phyloP scores from a whole-genome alignment of 2,329 filamentous ascomycete genomes.

The Arachnomyces sp. region DNA sequence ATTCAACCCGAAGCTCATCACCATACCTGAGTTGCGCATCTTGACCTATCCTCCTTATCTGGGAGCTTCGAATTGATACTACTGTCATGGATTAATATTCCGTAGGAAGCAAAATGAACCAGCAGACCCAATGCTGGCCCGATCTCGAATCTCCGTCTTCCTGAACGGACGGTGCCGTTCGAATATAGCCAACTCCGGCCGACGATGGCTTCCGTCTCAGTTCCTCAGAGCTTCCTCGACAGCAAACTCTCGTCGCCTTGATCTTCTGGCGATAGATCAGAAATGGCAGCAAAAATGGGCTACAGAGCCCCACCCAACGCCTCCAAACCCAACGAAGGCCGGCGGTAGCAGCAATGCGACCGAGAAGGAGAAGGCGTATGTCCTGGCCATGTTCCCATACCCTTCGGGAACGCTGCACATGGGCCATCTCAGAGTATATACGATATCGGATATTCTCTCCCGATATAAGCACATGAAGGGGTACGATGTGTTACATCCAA shows the following conservation, averaged over 20 bases:
- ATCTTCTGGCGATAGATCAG: conserved; percentile 40
- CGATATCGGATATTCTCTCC: conserved; percentile 77
- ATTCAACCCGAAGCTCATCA: too few species aligned
- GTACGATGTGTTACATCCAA: conserved; percentile 70
- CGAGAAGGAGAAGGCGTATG: conserved; percentile 48
- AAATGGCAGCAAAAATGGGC: conserved; percentile 50
- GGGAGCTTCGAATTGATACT: too few species aligned
- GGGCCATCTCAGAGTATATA: conserved; percentile 81
- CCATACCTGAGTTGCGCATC: too few species aligned
- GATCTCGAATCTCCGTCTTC: conserved; percentile 1
- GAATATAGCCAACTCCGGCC: too few species aligned
- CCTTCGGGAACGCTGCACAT: conserved; percentile 80
- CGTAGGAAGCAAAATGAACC: background rate
- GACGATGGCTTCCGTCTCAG: background rate
- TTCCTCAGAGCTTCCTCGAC: conserved; percentile 17
- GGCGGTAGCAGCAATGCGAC: conserved; percentile 4
- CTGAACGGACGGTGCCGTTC: background rate
- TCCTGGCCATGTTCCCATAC: conserved; percentile 90
- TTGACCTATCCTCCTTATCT: too few species aligned
- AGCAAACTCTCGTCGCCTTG: conserved; percentile 22
- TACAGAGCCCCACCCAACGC: conserved; percentile 8
- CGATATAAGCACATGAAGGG: conserved; percentile 69
- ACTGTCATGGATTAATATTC: too few species aligned
- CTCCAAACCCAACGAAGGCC: conserved; percentile 7
- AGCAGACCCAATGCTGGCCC: background rate